Conservation (phyloP, 2,329 filamentous ascomycete species). For the Lasiodiplodia citricola region DNA sequence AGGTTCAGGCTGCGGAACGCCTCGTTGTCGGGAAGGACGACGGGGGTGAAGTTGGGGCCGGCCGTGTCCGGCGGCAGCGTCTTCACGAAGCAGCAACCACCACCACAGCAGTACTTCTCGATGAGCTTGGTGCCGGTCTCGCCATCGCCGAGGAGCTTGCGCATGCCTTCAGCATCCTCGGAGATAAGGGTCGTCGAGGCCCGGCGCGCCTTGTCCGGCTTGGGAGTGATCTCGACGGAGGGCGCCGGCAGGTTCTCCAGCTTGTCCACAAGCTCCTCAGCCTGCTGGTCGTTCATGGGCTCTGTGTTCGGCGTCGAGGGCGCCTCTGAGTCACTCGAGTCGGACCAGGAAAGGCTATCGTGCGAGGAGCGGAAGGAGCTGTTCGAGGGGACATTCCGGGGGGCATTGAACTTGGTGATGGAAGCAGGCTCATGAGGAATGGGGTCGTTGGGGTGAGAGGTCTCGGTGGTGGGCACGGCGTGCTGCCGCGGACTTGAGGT, state of each 20-base stretch:
- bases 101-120: constrained; percentile 68
- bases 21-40: constrained; percentile 74
- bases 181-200: constrained; percentile 72
- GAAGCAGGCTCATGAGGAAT: constrained; percentile 50
- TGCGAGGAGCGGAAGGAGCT: constrained; percentile 47
- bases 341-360: constrained; percentile 48
- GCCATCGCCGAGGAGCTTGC: constrained; percentile 61
- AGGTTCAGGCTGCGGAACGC: constrained; percentile 82
- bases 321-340: constrained; percentile 50
- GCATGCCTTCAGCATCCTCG: constrained; percentile 64
- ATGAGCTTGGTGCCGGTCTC: constrained; percentile 63
- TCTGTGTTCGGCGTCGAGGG: constrained; percentile 52
- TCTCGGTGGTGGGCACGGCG: constrained; percentile 48
- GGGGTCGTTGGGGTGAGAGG: constrained; percentile 54
- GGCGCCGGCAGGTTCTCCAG: constrained; percentile 45
- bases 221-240: constrained; percentile 41
- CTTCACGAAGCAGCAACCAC: constrained; percentile 67
- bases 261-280: constrained; percentile 51
- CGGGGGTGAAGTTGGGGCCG: constrained; percentile 51
- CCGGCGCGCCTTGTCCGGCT: constrained; percentile 54
- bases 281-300: constrained; percentile 48
- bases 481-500: constrained; percentile 38
- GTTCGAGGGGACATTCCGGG: constrained; percentile 37
- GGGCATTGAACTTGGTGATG: constrained; percentile 39
- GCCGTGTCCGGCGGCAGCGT: constrained; percentile 56